Base-by-base conservation (phyloP, 345 rosid genomes). In the Gossypium ekmanianum region DNA sequence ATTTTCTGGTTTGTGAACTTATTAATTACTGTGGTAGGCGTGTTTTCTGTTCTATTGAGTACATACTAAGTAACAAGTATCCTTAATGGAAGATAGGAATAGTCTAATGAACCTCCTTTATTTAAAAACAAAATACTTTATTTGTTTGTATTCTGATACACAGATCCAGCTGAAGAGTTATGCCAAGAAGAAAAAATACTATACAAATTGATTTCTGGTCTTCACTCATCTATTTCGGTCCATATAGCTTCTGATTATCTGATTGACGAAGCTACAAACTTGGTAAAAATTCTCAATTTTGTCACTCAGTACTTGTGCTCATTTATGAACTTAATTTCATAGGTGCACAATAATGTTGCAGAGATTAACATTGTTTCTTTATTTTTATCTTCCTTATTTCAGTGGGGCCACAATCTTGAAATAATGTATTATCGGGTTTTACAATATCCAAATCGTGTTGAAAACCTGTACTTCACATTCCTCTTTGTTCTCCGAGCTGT, bases 371-470 rank as follows among this genome's bases (percentile, higher is more conserved):
- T 11, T 77, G 2, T 75, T 9, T 12, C 20, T 58, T 34, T 39
- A 8, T 78, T 22, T 34, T 9, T 64, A 50, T 85, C 63, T 34
- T 20, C 63, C 58, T 66, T 45, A 68, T 85, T 77, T 72, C 97
- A 95, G 99, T 94, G 99, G 99, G 98, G 98, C 76, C 91, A 83
- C 79, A 95, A 95, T 89, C 88, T 87, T 65, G 78, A 85, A 4
- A 76, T 95, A 90, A 61, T 95, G 88, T 85, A 92, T 80, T 89
- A 93, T 72, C 93, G 97, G 58, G 97, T 95, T 67, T 78, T 93
- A 76, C 85, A 80, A 85, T 86, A 93, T 73, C 98, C 97, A 57
- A 91, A 95, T 58, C 96, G 92, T 41, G 99, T 91, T 73, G 83
- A 85, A 77, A 95, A 91, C 83, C 84, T 95, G 72, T 95, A 95